A percentile compares a stretch with the other conserved stretches of the same genome.
Conservation (phyloP, 352 stramenopile genomes). For the Phytophthora lateralis region DNA sequence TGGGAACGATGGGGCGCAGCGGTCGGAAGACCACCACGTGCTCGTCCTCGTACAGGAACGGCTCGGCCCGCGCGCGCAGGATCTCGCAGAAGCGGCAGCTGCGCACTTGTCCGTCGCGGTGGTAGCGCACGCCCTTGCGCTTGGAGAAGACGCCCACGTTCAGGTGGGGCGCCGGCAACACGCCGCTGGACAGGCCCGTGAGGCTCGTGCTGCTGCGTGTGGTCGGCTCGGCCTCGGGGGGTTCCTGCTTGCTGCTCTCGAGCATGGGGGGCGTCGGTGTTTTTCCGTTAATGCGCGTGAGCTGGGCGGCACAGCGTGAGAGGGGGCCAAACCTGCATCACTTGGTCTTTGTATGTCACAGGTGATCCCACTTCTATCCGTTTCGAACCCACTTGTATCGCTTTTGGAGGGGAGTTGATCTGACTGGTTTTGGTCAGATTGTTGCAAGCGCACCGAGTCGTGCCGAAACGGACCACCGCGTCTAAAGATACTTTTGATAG, state of each 20-base stretch:
- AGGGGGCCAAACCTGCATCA: constrained; percentile 29
- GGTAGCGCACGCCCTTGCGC: constrained; percentile 78
- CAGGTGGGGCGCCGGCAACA: constrained; percentile 29
- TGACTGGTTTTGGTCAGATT: too few species aligned
- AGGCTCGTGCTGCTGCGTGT: constrained; percentile 19
- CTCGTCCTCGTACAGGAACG: constrained; percentile 82
- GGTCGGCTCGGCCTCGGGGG: constrained; percentile 7
- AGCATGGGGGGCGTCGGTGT: constrained; percentile 8
- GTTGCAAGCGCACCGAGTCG: too few species aligned
- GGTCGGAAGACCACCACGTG: constrained; percentile 80
- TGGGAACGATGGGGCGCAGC: constrained; percentile 66
- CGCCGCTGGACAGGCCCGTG: constrained; percentile 25
- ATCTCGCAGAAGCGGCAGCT: constrained; percentile 88
- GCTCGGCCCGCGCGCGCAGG: constrained; percentile 54
- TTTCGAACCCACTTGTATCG: too few species aligned
- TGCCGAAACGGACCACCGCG: background rate
- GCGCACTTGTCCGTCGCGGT: constrained; percentile 55
- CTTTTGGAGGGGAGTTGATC: background rate
- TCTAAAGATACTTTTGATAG: constrained; percentile 16
- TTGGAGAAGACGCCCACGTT: constrained; percentile 57
- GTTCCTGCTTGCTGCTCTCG: constrained; percentile 14
- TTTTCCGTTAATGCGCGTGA: constrained; percentile 26
- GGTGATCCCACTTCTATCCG: constrained; percentile 1
- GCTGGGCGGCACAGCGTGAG: constrained; percentile 31
- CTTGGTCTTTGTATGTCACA: constrained; percentile 24